Evolutionary conservation across 148 eudicot genomes (phyloP).

Genomic region (Silene uniflora): DNA sequence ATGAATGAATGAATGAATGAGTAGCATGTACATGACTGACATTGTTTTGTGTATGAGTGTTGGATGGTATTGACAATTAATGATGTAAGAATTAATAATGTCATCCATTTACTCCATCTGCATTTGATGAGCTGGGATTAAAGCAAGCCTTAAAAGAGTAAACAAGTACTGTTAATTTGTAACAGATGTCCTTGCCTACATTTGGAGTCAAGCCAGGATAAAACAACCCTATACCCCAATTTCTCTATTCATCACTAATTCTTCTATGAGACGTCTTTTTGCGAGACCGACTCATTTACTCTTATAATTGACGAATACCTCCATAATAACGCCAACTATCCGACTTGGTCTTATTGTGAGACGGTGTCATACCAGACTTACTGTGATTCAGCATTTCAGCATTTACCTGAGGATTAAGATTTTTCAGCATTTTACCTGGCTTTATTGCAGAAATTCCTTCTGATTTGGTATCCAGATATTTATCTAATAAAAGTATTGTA

Average conservation of each 20-base stretch:
- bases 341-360: not conserved
- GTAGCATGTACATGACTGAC: slow-evolving; percentile 33
- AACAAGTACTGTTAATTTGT: slow-evolving; percentile 1
- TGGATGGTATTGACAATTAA: slow-evolving; percentile 32
- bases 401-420: no score
- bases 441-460: no score
- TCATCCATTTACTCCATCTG: slow-evolving; percentile 22
- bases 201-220: slow-evolving; percentile 20
- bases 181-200: slow-evolving; percentile 9
- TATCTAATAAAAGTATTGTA: not conserved
- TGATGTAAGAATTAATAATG: slow-evolving; percentile 25
- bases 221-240: not conserved
- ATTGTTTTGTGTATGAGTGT: slow-evolving; percentile 29
- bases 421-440: no score
- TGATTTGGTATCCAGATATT: no score
- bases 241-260: not conserved
- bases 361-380: no score
- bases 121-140: slow-evolving; percentile 20
- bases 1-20: slow-evolving; percentile 23
- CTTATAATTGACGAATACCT: not conserved
- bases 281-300: not conserved
- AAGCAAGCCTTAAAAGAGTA: not conserved
- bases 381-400: no score
- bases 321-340: not conserved
- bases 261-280: not conserved